Evolutionary conservation across 257 asterid genomes (phyloP), one percentile per base, ranked within the genome.

Genomic region (Striga asiatica): DNA sequence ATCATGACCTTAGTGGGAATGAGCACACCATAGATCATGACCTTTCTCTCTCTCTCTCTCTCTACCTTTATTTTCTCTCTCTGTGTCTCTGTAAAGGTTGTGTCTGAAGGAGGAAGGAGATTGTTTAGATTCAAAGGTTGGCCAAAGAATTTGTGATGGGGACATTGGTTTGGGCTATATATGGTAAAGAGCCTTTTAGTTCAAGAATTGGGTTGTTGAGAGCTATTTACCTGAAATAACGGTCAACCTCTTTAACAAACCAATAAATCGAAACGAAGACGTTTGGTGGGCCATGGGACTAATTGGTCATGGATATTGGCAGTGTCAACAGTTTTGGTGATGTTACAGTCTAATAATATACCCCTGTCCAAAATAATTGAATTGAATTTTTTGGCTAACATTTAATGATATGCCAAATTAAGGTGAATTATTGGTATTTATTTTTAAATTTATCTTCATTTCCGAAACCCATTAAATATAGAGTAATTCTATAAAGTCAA

Each of bases 1-100:
- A 85, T 83, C 93, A 80, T 73, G 93, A 74, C 59, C 77, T 32
- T 60, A 70, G 75, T 54, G 75, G 70, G 61, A 60, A 57, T 42
- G 52, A 41, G 42, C 57, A 49, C 67, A 65, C 70, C 74, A 77
- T 21, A 65, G 81, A 81, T 76, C 82, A 74, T 78, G 82, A 78
- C 43, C 81, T 70, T 61, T 71, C 78, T 65, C 17, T 21, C 64
- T 28, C 42, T 31, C 43, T 28, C 50, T 60, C 28, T 61, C 48
- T 69, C 43, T 52, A 42, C 41, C 68, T n/a, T 24, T 11, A 52
- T 21, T 62, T 20, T 71, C 45, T 62, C 24, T 56, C 16, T 47
- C 52, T 41, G 12, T 60, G 21, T 39, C 47, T 39, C 47, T 39
- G 14, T 12, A 39, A n/a, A n/a, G 62, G 50, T 17, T 71, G 56